Conservation (phyloP, 2,329 filamentous ascomycete genomes). For the Epichloe hybrida region DNA sequence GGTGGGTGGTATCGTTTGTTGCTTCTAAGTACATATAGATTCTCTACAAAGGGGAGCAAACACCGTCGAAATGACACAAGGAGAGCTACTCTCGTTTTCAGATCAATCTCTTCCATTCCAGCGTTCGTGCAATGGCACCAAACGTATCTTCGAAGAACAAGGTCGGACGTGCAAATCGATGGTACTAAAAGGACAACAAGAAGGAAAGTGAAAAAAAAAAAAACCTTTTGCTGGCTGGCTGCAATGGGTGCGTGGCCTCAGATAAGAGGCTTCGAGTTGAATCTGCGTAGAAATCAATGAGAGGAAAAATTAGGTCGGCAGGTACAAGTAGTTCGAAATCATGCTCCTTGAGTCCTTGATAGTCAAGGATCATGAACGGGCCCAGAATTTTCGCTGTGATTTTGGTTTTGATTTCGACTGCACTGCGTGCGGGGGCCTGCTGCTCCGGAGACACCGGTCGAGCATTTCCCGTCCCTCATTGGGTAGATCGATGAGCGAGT, state of each 20-base stretch:
- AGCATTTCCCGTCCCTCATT: constrained; percentile 23
- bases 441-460: constrained; percentile 15
- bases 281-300: not conserved
- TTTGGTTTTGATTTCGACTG: not conserved
- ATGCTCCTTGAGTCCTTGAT: too few species aligned
- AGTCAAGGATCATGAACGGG: not conserved
- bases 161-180: too few species aligned
- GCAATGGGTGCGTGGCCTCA: too few species aligned
- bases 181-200: too few species aligned
- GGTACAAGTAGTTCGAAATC: not conserved
- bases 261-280: too few species aligned
- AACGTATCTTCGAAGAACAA: too few species aligned
- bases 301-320: not conserved
- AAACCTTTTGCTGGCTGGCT: too few species aligned
- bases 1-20: constrained; percentile 1
- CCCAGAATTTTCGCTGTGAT: not conserved
- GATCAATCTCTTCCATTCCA: not conserved
- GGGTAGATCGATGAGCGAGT: constrained; percentile 23
- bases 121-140: not conserved
- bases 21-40: not conserved
- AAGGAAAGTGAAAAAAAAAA: too few species aligned
- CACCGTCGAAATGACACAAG: not conserved
- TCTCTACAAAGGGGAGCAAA: not conserved
- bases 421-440: not conserved
- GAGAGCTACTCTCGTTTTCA: not conserved